Conservation (phyloP, 1,284 basidiomycete genomes). For the Microbotryomycetes sp. region DNA sequence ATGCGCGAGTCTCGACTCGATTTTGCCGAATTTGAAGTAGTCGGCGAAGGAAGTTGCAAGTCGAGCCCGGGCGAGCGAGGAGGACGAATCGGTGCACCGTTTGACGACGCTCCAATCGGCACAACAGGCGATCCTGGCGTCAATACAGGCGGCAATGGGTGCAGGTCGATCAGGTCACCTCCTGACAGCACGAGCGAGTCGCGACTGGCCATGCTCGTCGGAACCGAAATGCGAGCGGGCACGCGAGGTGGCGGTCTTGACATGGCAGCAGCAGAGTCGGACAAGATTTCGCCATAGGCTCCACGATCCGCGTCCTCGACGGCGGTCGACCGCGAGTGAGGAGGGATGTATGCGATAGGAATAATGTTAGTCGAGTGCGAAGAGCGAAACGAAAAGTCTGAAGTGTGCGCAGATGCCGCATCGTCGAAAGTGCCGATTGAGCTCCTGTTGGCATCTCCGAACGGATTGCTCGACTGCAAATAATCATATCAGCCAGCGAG, state of each 20-base stretch:
- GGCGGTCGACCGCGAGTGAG: slow-evolving; percentile 33
- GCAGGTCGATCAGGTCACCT: slow-evolving; percentile 22
- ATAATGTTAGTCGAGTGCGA: slow-evolving; percentile 37
- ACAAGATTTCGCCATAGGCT: slow-evolving; percentile 9
- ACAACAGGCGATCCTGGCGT: slow-evolving; percentile 26
- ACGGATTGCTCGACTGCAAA: slow-evolving; percentile 28
- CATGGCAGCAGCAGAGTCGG: neutral
- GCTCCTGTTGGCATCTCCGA: slow-evolving; percentile 28
- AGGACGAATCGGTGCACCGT: slow-evolving; percentile 34
- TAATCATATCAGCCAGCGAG: neutral
- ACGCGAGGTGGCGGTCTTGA: slow-evolving; percentile 1
- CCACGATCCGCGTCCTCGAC: slow-evolving; percentile 28
- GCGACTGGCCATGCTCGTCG: slow-evolving; percentile 23
- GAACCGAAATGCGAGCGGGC: slow-evolving; percentile 13
- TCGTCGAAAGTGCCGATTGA: slow-evolving; percentile 27
- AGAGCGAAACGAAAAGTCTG: slow-evolving; percentile 35
- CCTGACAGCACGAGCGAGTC: slow-evolving; percentile 25
- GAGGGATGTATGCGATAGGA: slow-evolving; percentile 37
- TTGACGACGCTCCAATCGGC: slow-evolving; percentile 23
- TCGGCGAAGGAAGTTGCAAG: slow-evolving; percentile 29
- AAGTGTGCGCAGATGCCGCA: slow-evolving; percentile 19
- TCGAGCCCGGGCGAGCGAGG: slow-evolving; percentile 36
- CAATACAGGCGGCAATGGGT: slow-evolving; percentile 24
- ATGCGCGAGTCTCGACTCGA: slow-evolving; percentile 5
- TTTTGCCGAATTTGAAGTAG: slow-evolving; percentile 17